A percentile compares a stretch with the other conserved stretches of the same genome.
Conservation (phyloP, 371 early-diverging fungal species). For the Lichtheimia ramosa region DNA sequence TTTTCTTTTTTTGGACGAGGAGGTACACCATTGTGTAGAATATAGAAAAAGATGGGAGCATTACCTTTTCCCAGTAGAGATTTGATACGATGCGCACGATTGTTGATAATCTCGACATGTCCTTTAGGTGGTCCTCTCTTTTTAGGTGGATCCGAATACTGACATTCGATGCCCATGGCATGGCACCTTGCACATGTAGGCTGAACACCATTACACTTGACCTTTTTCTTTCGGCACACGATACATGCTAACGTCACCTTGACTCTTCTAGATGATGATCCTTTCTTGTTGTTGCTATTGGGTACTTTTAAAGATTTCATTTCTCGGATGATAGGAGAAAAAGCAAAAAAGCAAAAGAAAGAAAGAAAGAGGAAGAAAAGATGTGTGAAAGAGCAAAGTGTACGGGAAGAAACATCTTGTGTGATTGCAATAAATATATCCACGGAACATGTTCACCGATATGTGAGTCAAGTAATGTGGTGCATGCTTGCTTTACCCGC, state of each 20-base stretch:
- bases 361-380: constrained; percentile 8
- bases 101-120: constrained; percentile 72
- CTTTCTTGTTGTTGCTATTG: not conserved
- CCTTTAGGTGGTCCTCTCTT: constrained; percentile 75
- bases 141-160: constrained; percentile 35
- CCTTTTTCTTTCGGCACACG: constrained; percentile 50
- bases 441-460: too few species aligned
- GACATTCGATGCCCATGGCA: constrained; percentile 30
- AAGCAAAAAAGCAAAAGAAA: constrained; percentile 3
- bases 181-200: constrained; percentile 44
- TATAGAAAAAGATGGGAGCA: not conserved
- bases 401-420: too few species aligned
- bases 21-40: not conserved
- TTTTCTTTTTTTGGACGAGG: constrained; percentile 2
- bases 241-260: constrained; percentile 51
- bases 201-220: constrained; percentile 48
- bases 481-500: too few species aligned
- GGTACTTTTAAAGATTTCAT: not conserved
- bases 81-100: constrained; percentile 67
- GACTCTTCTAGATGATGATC: constrained; percentile 28
- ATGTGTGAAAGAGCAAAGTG: constrained; percentile 1
- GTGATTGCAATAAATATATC: too few species aligned
- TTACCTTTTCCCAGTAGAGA: constrained; percentile 40
- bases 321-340: constrained; percentile 1
- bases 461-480: too few species aligned